These are phyloP conservation scores for Kalanchoe fedtschenkoi DNA, from an alignment of 164 flowering plant species.

Conservation along the genomic window DNA sequence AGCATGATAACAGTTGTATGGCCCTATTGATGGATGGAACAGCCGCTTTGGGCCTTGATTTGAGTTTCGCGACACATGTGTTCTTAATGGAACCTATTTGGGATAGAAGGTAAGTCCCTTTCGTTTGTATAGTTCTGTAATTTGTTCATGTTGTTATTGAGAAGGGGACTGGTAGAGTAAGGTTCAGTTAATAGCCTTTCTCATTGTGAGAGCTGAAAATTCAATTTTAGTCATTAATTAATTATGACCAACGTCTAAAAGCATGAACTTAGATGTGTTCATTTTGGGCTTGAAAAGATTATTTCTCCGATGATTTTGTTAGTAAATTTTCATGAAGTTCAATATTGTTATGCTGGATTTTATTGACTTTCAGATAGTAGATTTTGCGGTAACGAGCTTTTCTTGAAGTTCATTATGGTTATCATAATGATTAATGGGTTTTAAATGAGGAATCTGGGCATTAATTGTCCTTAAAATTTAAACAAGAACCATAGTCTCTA, in stretches of 20 bases:
- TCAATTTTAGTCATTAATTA: too few species aligned
- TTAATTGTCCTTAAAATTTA: too few species aligned
- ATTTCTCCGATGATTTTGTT: not conserved
- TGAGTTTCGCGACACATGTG: constrained; percentile 91
- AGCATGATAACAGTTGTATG: constrained; percentile 64
- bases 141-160: not conserved
- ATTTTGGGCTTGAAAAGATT: not conserved
- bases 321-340: not conserved
- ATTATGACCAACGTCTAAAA: not conserved
- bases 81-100: constrained; percentile 98
- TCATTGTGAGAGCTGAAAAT: not conserved
- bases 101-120: constrained; percentile 72
- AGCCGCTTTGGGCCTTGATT: constrained; percentile 95
- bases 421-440: too few species aligned
- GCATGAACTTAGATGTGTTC: not conserved
- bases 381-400: too few species aligned
- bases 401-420: too few species aligned
- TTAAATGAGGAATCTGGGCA: too few species aligned
- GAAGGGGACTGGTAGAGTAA: not conserved
- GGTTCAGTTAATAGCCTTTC: not conserved
- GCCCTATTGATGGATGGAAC: constrained; percentile 96
- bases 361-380: too few species aligned
- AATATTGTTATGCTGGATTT: too few species aligned
- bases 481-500: too few species aligned
- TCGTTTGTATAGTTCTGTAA: not conserved